Conservation (phyloP, 768 basidiomycete genomes). For the Suillus cothurnatus region DNA sequence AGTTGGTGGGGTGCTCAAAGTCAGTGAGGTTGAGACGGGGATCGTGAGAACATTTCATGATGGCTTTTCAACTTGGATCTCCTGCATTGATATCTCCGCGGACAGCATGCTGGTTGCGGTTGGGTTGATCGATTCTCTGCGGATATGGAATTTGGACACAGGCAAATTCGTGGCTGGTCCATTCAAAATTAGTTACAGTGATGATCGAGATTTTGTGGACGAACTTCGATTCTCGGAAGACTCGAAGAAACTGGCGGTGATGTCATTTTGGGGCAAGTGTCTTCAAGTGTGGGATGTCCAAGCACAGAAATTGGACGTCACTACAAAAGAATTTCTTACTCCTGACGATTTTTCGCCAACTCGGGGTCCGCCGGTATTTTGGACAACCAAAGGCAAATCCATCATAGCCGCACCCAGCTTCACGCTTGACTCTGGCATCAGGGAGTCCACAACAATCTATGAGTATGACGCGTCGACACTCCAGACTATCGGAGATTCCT, state of each 20-base stretch:
- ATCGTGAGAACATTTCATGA: neutral
- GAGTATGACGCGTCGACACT: neutral
- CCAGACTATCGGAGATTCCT: neutral
- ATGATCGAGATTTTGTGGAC: rapidly evolving
- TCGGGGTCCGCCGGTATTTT: neutral
- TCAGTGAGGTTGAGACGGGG: neutral
- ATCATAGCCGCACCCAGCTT: neutral
- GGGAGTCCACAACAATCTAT: rapidly evolving
- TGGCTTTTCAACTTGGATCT: neutral
- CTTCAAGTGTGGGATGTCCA: neutral
- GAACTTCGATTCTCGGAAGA: neutral
- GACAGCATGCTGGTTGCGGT: neutral
- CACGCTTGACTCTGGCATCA: neutral
- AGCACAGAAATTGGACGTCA: neutral
- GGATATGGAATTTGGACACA: neutral
- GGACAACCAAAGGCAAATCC: neutral
- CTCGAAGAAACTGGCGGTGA: neutral
- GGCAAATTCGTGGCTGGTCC: neutral
- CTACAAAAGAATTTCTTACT: neutral
- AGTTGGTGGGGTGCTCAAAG: neutral
- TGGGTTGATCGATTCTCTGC: too few species aligned
- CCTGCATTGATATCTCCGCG: neutral
- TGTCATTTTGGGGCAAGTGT: neutral
- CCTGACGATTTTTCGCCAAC: too few species aligned
- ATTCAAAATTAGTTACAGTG: neutral